These are phyloP conservation scores for Gaultheria prostrata DNA, from an alignment of 148 eudicot genomes.

Conservation along the genomic window DNA sequence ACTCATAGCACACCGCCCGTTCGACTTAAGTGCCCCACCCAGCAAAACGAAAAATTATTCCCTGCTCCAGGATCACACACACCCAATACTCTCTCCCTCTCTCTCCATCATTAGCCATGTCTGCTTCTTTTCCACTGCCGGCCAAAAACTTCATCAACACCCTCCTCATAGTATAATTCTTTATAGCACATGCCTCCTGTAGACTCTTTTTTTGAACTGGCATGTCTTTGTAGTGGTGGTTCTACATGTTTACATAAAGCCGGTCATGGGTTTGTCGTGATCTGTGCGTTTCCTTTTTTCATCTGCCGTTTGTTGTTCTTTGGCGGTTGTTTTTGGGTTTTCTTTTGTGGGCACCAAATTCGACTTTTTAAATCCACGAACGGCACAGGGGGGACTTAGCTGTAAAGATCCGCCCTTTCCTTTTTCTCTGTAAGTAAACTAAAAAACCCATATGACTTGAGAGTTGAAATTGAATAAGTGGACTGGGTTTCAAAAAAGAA, in stretches of 20 bases:
- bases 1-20: conserved; percentile 4
- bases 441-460: background rate
- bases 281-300: conserved; percentile 14
- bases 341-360: conserved; percentile 8
- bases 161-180: background rate
- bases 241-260: background rate
- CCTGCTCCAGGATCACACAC: background rate
- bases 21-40: conserved; percentile 7
- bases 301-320: background rate
- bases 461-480: background rate
- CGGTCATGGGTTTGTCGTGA: conserved; percentile 20
- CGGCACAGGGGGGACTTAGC: background rate
- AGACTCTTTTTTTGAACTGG: background rate
- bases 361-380: conserved; percentile 8
- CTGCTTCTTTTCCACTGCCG: conserved; percentile 4
- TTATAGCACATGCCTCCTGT: background rate
- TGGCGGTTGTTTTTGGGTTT: conserved; percentile 7
- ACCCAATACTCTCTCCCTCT: background rate
- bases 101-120: conserved; percentile 11
- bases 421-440: background rate
- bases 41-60: background rate
- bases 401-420: conserved; percentile 21
- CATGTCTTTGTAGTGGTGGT: conserved; percentile 4
- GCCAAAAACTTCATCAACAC: background rate
- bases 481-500: background rate